phyloP scores from a whole-genome alignment of 2,329 filamentous ascomycete genomes.

The Boeremia exigua region DNA sequence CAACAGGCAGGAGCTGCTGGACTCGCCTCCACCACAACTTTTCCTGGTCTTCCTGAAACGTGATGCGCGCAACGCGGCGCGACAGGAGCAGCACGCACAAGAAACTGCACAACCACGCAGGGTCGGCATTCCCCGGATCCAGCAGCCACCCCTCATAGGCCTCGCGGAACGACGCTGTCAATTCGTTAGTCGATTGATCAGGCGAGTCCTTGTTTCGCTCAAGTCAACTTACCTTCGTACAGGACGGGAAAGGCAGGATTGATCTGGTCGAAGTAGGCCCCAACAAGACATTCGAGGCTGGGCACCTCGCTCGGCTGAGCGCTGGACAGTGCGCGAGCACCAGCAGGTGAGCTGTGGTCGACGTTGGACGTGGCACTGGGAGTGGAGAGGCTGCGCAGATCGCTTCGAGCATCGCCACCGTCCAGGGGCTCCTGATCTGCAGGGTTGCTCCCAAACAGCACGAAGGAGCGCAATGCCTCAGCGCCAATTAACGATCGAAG shows the following conservation, averaged over 20 bases:
- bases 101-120: slow-evolving; percentile 51
- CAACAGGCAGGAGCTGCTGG: slow-evolving; percentile 50
- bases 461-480: slow-evolving; percentile 43
- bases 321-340: slow-evolving; percentile 15
- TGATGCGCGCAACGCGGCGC: slow-evolving; percentile 43
- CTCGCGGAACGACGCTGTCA: slow-evolving; percentile 46
- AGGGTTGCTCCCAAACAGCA: slow-evolving; percentile 51
- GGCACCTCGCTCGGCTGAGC: slow-evolving; percentile 19
- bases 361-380: slow-evolving; percentile 28
- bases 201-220: background rate
- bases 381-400: slow-evolving; percentile 27
- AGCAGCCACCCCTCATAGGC: slow-evolving; percentile 47
- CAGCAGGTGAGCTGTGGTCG: slow-evolving; percentile 32
- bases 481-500: slow-evolving; percentile 48
- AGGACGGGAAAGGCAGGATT: slow-evolving; percentile 53
- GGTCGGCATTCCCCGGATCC: slow-evolving; percentile 43
- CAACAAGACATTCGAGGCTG: slow-evolving; percentile 46
- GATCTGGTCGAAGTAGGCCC: slow-evolving; percentile 51
- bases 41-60: slow-evolving; percentile 48
- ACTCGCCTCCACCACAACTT: slow-evolving; percentile 52
- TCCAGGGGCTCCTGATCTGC: slow-evolving; percentile 38
- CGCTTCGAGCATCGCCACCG: slow-evolving; percentile 17
- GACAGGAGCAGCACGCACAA: slow-evolving; percentile 52
- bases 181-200: background rate
- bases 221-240: slow-evolving; percentile 41